Percentiles rank a stretch among this genome's conserved stretches.
Conservation (phyloP, 2,329 filamentous ascomycete genomes). For the Talaromyces sp. region DNA sequence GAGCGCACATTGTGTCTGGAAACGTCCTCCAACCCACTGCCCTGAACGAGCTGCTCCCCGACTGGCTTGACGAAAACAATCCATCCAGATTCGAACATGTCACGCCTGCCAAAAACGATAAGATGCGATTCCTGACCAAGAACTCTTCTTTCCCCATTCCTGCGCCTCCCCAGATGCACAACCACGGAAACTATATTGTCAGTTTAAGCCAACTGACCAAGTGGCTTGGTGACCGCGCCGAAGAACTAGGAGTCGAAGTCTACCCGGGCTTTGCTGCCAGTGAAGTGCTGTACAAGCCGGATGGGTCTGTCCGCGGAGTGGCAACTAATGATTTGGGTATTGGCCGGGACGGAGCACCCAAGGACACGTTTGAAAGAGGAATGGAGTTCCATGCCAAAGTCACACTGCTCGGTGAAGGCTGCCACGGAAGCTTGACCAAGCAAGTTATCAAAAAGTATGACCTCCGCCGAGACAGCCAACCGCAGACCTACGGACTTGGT, state of each 20-base stretch:
- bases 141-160: constrained; percentile 72
- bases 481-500: constrained; percentile 91
- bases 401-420: constrained; percentile 90
- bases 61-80: constrained; percentile 89
- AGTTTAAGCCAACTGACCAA: constrained; percentile 91
- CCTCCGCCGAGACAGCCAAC: constrained; percentile 78
- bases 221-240: constrained; percentile 94
- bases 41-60: constrained; percentile 82
- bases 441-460: constrained; percentile 94
- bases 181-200: constrained; percentile 96
- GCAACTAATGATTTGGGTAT: constrained; percentile 94
- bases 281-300: constrained; percentile 79
- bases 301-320: constrained; percentile 87
- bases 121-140: constrained; percentile 92
- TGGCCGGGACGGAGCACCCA: constrained; percentile 72
- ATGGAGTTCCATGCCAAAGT: constrained; percentile 97
- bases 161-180: constrained; percentile 93
- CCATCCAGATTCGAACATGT: constrained; percentile 79
- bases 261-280: constrained; percentile 95
- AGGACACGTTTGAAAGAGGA: constrained; percentile 86
- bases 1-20: constrained; percentile 90
- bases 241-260: constrained; percentile 91
- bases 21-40: constrained; percentile 89
- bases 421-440: constrained; percentile 92
- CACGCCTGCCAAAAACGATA: constrained; percentile 76